Percentiles rank a stretch among this genome's conserved stretches.
Conservation (phyloP, 2,329 filamentous ascomycete genomes). For the Clonostachys rosea region DNA sequence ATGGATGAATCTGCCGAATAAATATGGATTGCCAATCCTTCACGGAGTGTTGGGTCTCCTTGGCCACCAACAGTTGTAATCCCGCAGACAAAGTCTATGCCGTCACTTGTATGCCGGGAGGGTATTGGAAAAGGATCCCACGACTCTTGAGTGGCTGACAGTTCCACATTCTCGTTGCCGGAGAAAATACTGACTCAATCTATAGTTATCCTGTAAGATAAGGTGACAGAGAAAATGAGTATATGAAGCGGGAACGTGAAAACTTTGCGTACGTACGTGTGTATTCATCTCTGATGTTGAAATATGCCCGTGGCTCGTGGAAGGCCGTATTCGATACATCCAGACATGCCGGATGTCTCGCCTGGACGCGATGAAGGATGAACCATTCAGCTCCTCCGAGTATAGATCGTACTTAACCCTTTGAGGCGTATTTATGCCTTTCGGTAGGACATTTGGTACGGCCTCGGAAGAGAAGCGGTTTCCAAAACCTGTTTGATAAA, state of each 20-base stretch:
- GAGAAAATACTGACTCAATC: conserved; percentile 32
- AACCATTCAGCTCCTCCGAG: conserved; percentile 42
- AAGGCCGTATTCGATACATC: conserved; percentile 23
- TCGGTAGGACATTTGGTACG: conserved; percentile 35
- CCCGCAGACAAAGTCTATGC: conserved; percentile 27
- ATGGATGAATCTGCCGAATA: conserved; percentile 67
- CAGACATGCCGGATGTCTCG: conserved; percentile 22
- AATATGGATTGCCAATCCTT: conserved; percentile 63
- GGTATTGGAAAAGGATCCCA: conserved; percentile 38
- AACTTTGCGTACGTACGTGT: neutral
- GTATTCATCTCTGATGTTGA: neutral
- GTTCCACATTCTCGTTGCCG: conserved; percentile 34
- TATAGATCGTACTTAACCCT: conserved; percentile 33
- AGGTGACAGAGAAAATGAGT: neutral
- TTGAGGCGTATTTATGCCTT: conserved; percentile 38
- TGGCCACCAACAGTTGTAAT: conserved; percentile 63
- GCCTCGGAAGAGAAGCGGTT: conserved; percentile 43
- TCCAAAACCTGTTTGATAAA: conserved; percentile 54
- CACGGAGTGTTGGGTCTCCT: conserved; percentile 66
- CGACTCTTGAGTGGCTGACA: conserved; percentile 37
- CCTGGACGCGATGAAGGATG: conserved; percentile 21
- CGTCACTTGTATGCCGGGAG: conserved; percentile 32
- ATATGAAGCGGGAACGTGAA: neutral
- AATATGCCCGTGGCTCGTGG: conserved; percentile 17
- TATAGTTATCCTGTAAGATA: conserved; percentile 15